Evolutionary conservation across 345 rosid species (phyloP).

Genomic region (Eucalyptus tenuipes): DNA sequence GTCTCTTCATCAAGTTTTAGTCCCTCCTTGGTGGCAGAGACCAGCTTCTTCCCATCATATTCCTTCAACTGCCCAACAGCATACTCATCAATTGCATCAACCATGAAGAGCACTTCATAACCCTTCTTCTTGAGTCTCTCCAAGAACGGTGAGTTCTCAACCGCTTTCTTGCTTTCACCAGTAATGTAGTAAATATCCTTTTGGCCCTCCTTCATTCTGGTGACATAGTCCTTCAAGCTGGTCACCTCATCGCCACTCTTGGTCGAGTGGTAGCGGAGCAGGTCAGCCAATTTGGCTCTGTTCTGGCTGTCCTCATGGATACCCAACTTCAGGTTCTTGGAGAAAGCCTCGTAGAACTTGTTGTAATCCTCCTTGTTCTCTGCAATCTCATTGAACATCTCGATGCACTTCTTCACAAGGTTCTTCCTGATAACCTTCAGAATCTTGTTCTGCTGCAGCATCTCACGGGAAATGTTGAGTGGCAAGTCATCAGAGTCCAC

Average conservation of each 20-base stretch:
- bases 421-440: slow-evolving; percentile 89
- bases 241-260: slow-evolving; percentile 77
- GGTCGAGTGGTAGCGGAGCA: slow-evolving; percentile 73
- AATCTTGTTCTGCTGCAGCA: slow-evolving; percentile 88
- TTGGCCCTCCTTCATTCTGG: slow-evolving; percentile 88
- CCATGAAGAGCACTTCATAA: slow-evolving; percentile 83
- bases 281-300: slow-evolving; percentile 65
- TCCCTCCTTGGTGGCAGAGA: slow-evolving; percentile 77
- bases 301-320: slow-evolving; percentile 86
- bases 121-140: slow-evolving; percentile 80
- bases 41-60: slow-evolving; percentile 77
- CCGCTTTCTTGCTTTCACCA: slow-evolving; percentile 47
- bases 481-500: slow-evolving; percentile 92
- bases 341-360: slow-evolving; percentile 79
- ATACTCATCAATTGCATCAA: slow-evolving; percentile 86
- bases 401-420: slow-evolving; percentile 80
- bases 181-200: slow-evolving; percentile 55
- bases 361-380: slow-evolving; percentile 85
- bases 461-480: slow-evolving; percentile 88
- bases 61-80: slow-evolving; percentile 77
- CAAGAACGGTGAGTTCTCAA: slow-evolving; percentile 84
- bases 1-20: slow-evolving; percentile 72
- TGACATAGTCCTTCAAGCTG: slow-evolving; percentile 77
- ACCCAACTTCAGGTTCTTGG: slow-evolving; percentile 79
- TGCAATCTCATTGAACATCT: slow-evolving; percentile 82